Percentiles rank a stretch among this genome's conserved stretches.
phyloP scores from a whole-genome alignment of 73 alveolate species.

The Paramecium primaurelia region DNA sequence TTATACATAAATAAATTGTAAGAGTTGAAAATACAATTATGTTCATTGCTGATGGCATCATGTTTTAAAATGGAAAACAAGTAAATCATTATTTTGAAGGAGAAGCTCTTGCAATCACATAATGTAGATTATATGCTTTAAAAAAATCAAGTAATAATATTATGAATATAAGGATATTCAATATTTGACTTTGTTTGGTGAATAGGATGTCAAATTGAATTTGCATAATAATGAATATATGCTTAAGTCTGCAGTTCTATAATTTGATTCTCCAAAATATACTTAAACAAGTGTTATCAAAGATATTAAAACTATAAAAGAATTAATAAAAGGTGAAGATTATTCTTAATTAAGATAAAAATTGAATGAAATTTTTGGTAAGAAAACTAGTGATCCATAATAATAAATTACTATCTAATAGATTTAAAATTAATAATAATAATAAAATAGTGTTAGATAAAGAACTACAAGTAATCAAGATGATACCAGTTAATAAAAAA shows the following conservation, averaged over 20 bases:
- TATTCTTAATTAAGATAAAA: neutral
- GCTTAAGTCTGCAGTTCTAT: neutral
- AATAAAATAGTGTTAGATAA: neutral
- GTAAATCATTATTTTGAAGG: neutral
- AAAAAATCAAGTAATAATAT: neutral
- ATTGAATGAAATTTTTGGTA: neutral
- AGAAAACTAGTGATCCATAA: neutral
- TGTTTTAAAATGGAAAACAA: neutral
- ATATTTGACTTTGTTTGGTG: neutral
- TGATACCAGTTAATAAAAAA: neutral
- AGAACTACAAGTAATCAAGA: neutral
- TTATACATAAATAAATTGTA: neutral
- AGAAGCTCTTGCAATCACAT: neutral
- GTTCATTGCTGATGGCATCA: neutral
- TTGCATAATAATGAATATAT: neutral
- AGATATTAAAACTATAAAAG: neutral
- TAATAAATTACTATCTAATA: neutral
- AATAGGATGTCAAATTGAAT: neutral
- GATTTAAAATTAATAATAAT: neutral
- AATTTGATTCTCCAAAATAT: constrained; percentile 2
- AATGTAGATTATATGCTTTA: neutral
- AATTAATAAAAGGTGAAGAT: neutral
- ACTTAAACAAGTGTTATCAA: neutral
- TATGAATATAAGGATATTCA: neutral
- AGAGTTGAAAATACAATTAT: neutral